Base-by-base conservation (phyloP, 495 filamentous ascomycete genomes). In the Aspergillus egyptiacus region DNA sequence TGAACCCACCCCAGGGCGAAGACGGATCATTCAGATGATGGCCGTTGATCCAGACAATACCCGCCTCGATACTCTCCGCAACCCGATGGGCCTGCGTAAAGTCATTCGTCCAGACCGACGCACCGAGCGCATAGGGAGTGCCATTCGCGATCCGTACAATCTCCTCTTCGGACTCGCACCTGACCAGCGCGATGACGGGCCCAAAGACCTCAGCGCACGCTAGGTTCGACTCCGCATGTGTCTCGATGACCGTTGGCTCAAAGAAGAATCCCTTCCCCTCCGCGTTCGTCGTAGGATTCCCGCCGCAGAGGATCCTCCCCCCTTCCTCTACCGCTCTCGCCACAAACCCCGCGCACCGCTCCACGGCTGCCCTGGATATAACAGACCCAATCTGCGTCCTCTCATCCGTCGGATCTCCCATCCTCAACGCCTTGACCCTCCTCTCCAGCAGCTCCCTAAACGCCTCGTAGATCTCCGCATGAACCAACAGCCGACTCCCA, bases 21-120 rank as follows among this genome's bases (percentile, higher is more conserved):
- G 75, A 78, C n/a, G 77, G 76, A 41, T 80, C 77, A 48, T 80
- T 80, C 25, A 78, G 63, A 59, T 83, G 78, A 58, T 83, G 78
- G 9, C 76, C 78, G 52, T 83, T 83, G 19, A 80, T 73, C 79
- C 80, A 82, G 11, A 77, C 76, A 50, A 81, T 81, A 0, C 80
- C 80, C 0, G 77, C 72, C 33, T 81, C 74, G 27, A 83, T 78
- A 34, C 66, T 64, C 23, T 70, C 72, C 1, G 77, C 74, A 2
- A 81, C 73, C 1, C 78, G 71, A 59, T 77, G 75, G 9, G 80
- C 80, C 56, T 78, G 77, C 11, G 67, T 70, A 28, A 82, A 64
- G 45, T 82, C 77, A 25, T 74, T 69, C 1, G 78, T 80, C 77
- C 78, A 82, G 4, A 82, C 65, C 7, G 76, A 78, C 5, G 79